Evolutionary conservation across 2,329 filamentous ascomycete genomes (phyloP).

Genomic region (Aspergillus viridinutans): DNA sequence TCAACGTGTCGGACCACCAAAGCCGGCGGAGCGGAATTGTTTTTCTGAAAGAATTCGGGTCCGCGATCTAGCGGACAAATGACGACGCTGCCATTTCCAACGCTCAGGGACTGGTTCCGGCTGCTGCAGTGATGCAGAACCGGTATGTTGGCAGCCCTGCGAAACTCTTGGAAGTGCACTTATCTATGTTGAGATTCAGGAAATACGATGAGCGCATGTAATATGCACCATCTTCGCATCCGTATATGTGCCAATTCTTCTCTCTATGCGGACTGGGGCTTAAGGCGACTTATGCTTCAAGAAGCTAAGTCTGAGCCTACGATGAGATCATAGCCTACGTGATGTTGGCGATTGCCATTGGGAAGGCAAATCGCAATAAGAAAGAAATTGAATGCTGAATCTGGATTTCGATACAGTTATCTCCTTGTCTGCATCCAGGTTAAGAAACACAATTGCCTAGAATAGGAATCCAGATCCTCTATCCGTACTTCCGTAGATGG

Average conservation of each 20-base stretch:
- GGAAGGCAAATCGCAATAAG: too few relatives aligned
- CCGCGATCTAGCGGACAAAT: conserved; percentile 12
- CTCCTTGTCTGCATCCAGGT: too few relatives aligned
- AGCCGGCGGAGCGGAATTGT: conserved; percentile 2
- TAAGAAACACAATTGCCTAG: too few relatives aligned
- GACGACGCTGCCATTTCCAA: conserved; percentile 8
- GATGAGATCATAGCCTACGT: conserved; percentile 4
- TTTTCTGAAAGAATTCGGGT: neutral
- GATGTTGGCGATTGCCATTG: neutral
- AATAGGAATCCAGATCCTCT: too few relatives aligned
- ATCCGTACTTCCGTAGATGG: neutral
- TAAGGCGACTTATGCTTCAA: neutral
- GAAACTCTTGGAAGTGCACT: neutral
- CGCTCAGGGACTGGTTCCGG: neutral
- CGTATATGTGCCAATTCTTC: neutral
- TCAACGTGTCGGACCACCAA: conserved; percentile 10
- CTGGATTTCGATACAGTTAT: neutral
- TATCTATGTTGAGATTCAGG: neutral
- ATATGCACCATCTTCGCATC: neutral
- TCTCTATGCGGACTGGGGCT: neutral
- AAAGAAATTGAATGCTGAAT: neutral
- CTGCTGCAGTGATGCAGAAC: neutral
- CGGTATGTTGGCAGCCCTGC: neutral
- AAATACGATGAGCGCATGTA: neutral
- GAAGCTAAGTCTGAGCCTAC: neutral